These are phyloP conservation scores for Ceriops tagal DNA, from an alignment of 345 rosid species.

Conservation along the genomic window DNA sequence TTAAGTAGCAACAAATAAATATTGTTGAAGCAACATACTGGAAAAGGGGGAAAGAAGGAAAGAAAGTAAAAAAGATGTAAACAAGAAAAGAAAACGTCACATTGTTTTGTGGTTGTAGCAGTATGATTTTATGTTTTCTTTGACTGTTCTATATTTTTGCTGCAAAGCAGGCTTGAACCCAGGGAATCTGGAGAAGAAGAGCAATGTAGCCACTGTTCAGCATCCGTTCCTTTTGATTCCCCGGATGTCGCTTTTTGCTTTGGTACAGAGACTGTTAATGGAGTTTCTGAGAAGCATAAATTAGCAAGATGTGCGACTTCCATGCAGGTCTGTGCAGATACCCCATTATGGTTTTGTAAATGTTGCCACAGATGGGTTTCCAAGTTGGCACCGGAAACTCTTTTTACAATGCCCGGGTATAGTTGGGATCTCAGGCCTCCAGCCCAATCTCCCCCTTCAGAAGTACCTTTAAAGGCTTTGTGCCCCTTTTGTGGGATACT, in stretches of 20 bases:
- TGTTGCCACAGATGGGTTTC: slow-evolving; percentile 62
- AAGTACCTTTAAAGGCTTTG: slow-evolving; percentile 41
- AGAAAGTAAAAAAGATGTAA: no score
- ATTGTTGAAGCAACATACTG: no score
- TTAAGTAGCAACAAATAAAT: no score
- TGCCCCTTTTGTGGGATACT: slow-evolving; percentile 78
- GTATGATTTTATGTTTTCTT: no score
- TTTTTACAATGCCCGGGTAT: slow-evolving; percentile 46
- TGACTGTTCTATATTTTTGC: background rate
- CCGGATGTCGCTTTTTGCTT: slow-evolving; percentile 61
- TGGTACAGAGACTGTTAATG: slow-evolving; percentile 24
- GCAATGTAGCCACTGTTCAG: slow-evolving; percentile 65
- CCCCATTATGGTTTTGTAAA: slow-evolving; percentile 76
- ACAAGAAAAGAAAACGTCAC: no score
- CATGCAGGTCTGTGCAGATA: slow-evolving; percentile 71
- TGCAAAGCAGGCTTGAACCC: slow-evolving; percentile 31
- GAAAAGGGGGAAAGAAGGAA: no score
- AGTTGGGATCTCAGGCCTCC: slow-evolving; percentile 39
- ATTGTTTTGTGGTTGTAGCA: no score
- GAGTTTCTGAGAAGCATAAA: slow-evolving; percentile 44
- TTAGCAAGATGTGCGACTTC: slow-evolving; percentile 67
- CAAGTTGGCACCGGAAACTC: slow-evolving; percentile 50
- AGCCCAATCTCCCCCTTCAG: slow-evolving; percentile 12
- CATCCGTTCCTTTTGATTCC: slow-evolving; percentile 56
- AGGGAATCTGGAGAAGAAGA: slow-evolving; percentile 41